Conservation (phyloP, 2,329 filamentous ascomycete species). For the Colletotrichum magnum region DNA sequence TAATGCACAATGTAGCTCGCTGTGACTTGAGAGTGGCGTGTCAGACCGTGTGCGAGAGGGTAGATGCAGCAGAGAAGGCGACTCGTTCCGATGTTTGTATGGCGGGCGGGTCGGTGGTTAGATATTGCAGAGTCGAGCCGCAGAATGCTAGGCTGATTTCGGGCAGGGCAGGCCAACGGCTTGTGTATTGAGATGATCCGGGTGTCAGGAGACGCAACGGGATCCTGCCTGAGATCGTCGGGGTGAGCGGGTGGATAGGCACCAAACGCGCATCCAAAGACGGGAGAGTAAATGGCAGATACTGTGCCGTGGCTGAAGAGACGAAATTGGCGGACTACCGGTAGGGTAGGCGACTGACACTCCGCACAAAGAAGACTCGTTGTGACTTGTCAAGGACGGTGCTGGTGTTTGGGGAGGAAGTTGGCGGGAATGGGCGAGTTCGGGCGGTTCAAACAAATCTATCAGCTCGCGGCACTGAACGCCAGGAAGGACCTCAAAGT, state of each 20-base stretch:
- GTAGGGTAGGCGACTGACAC: not conserved
- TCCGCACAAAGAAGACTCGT: slow-evolving; percentile 28
- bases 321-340: slow-evolving; percentile 21
- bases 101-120: slow-evolving; percentile 30
- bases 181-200: slow-evolving; percentile 15
- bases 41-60: slow-evolving; percentile 31
- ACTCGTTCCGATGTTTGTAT: slow-evolving; percentile 30
- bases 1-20: slow-evolving; percentile 13
- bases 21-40: slow-evolving; percentile 31
- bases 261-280: slow-evolving; percentile 25
- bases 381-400: slow-evolving; percentile 34
- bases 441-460: slow-evolving; percentile 43
- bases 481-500: slow-evolving; percentile 44
- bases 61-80: slow-evolving; percentile 27
- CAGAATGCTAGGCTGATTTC: slow-evolving; percentile 11
- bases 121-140: slow-evolving; percentile 30
- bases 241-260: slow-evolving; percentile 11
- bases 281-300: slow-evolving; percentile 14
- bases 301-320: slow-evolving; percentile 25
- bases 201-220: slow-evolving; percentile 23
- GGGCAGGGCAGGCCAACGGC: not conserved
- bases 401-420: slow-evolving; percentile 27
- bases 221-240: slow-evolving; percentile 27
- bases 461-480: slow-evolving; percentile 41
- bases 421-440: slow-evolving; percentile 40